Evolutionary conservation across 1,139 yeast species (phyloP).

Genomic region (Taphrina populina): DNA sequence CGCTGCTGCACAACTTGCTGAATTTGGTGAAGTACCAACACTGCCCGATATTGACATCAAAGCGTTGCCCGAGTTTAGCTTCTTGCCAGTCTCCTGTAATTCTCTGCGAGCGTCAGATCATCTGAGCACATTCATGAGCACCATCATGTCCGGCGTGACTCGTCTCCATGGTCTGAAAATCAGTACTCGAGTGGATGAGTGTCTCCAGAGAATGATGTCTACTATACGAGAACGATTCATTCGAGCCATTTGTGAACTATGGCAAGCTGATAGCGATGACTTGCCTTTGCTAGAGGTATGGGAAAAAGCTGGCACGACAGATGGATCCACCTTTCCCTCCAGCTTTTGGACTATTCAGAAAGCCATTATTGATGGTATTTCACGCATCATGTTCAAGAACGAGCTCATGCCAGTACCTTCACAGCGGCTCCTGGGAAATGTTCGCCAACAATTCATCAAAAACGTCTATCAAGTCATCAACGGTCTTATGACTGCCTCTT

Average conservation of each 20-base stretch:
- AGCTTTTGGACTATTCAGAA: slow-evolving; percentile 38
- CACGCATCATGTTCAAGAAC: slow-evolving; percentile 41
- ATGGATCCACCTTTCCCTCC: slow-evolving; percentile 42
- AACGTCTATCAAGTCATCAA: slow-evolving; percentile 45
- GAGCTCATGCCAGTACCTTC: slow-evolving; percentile 53
- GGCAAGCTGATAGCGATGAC: slow-evolving; percentile 44
- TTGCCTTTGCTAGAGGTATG: slow-evolving; percentile 19
- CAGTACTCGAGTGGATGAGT: slow-evolving; percentile 47
- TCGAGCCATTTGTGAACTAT: slow-evolving; percentile 53
- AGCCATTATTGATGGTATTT: slow-evolving; percentile 43
- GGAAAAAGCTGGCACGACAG: slow-evolving; percentile 37
- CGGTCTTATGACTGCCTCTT: slow-evolving; percentile 40
- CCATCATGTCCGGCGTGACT: slow-evolving; percentile 49
- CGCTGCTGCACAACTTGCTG: not conserved
- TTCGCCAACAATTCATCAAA: slow-evolving; percentile 49
- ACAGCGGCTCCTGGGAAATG: slow-evolving; percentile 50
- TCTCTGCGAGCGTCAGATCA: slow-evolving; percentile 57
- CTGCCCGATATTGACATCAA: slow-evolving; percentile 5
- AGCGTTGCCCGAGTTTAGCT: slow-evolving; percentile 43
- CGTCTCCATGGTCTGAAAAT: slow-evolving; percentile 51
- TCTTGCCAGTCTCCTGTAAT: slow-evolving; percentile 62
- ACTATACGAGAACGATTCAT: slow-evolving; percentile 50
- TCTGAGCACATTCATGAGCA: slow-evolving; percentile 49
- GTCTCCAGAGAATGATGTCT: slow-evolving; percentile 47
- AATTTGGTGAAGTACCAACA: slow-evolving; percentile 7